Percentiles rank a stretch among this genome's conserved stretches.
These are phyloP conservation scores for Xylaria digitata DNA, from an alignment of 2,329 filamentous ascomycete genomes.

Conservation along the genomic window DNA sequence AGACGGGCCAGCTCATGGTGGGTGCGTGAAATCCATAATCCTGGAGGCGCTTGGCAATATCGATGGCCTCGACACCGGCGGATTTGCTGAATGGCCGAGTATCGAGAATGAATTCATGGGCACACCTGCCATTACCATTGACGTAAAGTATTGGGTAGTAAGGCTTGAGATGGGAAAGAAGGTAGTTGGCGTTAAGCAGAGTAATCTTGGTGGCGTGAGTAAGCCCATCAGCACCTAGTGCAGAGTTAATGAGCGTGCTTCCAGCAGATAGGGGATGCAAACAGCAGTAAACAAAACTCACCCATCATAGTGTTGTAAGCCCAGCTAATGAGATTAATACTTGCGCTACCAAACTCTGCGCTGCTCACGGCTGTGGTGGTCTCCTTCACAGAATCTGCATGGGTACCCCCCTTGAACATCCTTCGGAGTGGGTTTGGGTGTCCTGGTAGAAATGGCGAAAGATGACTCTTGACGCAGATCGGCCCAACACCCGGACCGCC, in stretches of 20 bases:
- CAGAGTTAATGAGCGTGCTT: conserved; percentile 31
- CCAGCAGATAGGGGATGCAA: neutral
- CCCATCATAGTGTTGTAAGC: conserved; percentile 97
- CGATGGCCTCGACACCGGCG: conserved; percentile 88
- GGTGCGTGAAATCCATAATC: conserved; percentile 98
- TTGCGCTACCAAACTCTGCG: conserved; percentile 87
- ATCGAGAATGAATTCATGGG: conserved; percentile 97
- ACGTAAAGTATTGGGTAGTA: conserved; percentile 96
- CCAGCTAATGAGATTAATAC: conserved; percentile 94
- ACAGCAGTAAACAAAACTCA: conserved; percentile 47
- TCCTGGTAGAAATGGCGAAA: conserved; percentile 81
- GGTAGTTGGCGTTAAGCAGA: conserved; percentile 97
- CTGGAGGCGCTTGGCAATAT: conserved; percentile 95
- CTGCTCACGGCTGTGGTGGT: conserved; percentile 75
- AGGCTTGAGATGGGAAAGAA: conserved; percentile 84
- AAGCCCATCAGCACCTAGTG: conserved; percentile 72
- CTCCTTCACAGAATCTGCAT: too few species aligned
- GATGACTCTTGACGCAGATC: conserved; percentile 88
- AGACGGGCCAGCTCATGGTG: conserved; percentile 96
- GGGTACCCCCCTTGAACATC: too few species aligned
- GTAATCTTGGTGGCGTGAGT: conserved; percentile 92
- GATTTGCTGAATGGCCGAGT: conserved; percentile 84
- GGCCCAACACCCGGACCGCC: conserved; percentile 94
- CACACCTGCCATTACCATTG: conserved; percentile 86
- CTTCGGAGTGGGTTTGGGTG: conserved; percentile 32